A percentile compares a stretch with the other conserved stretches of the same genome.
These are phyloP conservation scores for Aspergillus bombycis DNA, from an alignment of 2,329 filamentous ascomycete genomes.

Conservation along the genomic window DNA sequence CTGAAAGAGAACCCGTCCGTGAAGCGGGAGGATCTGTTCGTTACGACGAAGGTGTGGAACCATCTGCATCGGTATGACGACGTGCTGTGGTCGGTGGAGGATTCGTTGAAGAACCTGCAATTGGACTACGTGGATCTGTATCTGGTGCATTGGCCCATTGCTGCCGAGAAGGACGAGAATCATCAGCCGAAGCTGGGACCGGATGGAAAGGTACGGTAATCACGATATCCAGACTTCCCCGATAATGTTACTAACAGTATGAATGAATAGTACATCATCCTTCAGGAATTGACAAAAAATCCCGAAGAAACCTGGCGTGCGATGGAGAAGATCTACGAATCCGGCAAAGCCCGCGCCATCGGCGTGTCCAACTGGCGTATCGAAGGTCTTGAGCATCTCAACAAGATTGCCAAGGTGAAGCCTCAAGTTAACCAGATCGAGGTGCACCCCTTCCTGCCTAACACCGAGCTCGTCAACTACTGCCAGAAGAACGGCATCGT, in stretches of 20 bases:
- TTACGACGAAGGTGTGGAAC: constrained; percentile 58
- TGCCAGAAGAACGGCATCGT: constrained; percentile 46
- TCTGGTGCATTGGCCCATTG: constrained; percentile 57
- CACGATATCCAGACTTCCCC: constrained; percentile 17
- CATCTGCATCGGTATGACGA: constrained; percentile 53
- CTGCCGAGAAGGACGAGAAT: constrained; percentile 52
- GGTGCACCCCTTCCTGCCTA: constrained; percentile 52
- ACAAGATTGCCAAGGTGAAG: constrained; percentile 46
- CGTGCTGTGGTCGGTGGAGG: constrained; percentile 57
- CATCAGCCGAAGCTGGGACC: constrained; percentile 53
- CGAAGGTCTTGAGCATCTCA: constrained; percentile 51
- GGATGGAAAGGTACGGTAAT: constrained; percentile 49
- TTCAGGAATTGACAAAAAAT: constrained; percentile 67
- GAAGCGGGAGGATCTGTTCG: constrained; percentile 55
- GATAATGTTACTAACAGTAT: background rate
- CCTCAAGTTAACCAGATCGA: constrained; percentile 51
- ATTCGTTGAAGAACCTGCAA: constrained; percentile 66
- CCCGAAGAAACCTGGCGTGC: constrained; percentile 66
- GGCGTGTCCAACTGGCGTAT: constrained; percentile 76
- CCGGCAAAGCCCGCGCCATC: constrained; percentile 68
- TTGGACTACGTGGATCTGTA: constrained; percentile 75
- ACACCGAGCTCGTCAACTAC: constrained; percentile 46
- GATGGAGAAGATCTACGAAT: constrained; percentile 62
- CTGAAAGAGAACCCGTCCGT: constrained; percentile 51
- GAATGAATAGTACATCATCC: constrained; percentile 57